Evolutionary conservation across 1,284 basidiomycete genomes (phyloP).

Genomic region (Marasmius fiardii): DNA sequence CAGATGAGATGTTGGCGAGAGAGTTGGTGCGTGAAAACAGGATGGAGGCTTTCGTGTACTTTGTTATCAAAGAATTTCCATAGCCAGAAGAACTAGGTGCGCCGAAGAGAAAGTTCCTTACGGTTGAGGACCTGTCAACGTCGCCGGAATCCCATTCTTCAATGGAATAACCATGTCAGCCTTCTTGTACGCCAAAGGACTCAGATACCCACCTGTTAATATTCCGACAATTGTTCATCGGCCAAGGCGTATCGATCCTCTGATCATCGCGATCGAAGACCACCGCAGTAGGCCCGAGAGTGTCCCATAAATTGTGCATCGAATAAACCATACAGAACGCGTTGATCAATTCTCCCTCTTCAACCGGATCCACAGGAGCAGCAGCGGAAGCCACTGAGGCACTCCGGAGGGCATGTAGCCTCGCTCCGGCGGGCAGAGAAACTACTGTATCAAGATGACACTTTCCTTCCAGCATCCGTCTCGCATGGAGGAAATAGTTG

Average conservation of each 20-base stretch:
- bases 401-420: constrained; percentile 37
- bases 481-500: constrained; percentile 50
- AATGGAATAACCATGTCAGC: background rate
- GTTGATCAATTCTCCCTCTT: constrained; percentile 56
- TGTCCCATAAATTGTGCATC: constrained; percentile 49
- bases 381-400: constrained; percentile 24
- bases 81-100: constrained; percentile 4
- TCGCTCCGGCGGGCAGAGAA: constrained; percentile 35
- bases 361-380: constrained; percentile 32
- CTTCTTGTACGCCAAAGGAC: constrained; percentile 7
- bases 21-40: constrained; percentile 4
- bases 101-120: constrained; percentile 9
- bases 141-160: constrained; percentile 4
- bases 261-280: constrained; percentile 42
- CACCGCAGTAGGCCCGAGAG: constrained; percentile 26
- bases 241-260: constrained; percentile 57
- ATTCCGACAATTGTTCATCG: constrained; percentile 44
- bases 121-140: constrained; percentile 5
- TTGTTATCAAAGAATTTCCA: constrained; percentile 7
- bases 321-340: constrained; percentile 55
- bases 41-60: constrained; percentile 12
- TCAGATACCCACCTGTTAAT: constrained; percentile 45
- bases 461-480: constrained; percentile 42
- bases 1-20: no score
- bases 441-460: constrained; percentile 36